Conservation (phyloP, 345 rosid species). For the Punica granatum region DNA sequence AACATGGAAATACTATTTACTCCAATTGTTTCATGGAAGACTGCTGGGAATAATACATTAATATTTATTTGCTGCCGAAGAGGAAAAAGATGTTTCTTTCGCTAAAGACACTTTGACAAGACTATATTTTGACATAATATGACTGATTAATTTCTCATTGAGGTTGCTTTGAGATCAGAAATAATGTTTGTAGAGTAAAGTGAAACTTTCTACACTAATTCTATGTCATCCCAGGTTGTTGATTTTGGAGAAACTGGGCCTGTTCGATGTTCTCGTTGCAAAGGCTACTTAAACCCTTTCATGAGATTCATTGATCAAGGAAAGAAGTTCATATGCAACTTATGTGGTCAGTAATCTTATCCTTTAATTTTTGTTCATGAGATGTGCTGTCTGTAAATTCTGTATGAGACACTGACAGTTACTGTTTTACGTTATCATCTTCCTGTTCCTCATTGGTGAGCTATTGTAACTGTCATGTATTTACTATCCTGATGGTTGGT, state of each 20-base stretch:
- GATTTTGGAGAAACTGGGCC: constrained; percentile 95
- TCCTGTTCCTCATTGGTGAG: background rate
- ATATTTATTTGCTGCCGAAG: too few species aligned
- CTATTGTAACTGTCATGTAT: background rate
- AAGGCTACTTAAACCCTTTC: constrained; percentile 91
- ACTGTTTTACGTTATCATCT: background rate
- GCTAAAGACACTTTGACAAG: background rate
- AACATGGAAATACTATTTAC: background rate
- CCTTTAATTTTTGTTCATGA: background rate
- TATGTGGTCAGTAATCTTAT: constrained; percentile 32
- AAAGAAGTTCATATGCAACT: constrained; percentile 75
- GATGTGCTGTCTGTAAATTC: background rate
- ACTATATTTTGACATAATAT: background rate
- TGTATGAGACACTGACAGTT: background rate
- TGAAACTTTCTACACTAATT: background rate
- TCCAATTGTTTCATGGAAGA: background rate
- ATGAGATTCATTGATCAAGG: constrained; percentile 93
- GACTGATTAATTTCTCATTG: background rate
- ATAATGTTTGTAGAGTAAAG: background rate
- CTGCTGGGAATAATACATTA: background rate
- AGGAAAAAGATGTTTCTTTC: background rate
- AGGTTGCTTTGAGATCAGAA: background rate
- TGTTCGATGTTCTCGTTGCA: constrained; percentile 89
- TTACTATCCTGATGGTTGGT: background rate
- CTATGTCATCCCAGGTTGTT: constrained; percentile 49